These are phyloP conservation scores for Populus hybrid DNA, from an alignment of 441 rosid genomes.

Conservation along the genomic window DNA sequence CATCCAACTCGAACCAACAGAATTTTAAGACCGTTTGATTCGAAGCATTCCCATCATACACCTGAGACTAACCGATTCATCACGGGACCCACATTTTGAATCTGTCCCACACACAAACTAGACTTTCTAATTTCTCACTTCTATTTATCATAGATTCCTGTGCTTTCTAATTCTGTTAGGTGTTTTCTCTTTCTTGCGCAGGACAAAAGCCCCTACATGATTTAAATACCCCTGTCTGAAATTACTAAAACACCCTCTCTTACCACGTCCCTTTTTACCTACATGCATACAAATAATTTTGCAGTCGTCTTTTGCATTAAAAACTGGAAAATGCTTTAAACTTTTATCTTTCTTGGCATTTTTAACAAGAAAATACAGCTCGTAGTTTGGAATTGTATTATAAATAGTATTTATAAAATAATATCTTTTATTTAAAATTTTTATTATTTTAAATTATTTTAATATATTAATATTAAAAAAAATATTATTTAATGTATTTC, in stretches of 20 bases:
- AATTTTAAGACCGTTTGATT: background rate
- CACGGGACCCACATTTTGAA: background rate
- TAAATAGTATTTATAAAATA: too few relatives aligned
- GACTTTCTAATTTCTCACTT: background rate
- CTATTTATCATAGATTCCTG: constrained; percentile 21
- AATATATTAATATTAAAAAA: too few relatives aligned
- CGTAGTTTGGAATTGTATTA: too few relatives aligned
- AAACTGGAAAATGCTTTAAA: background rate
- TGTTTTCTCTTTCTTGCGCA: constrained; percentile 19
- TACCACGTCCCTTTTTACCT: too few relatives aligned
- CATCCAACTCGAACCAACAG: background rate
- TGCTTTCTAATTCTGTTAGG: constrained; percentile 11
- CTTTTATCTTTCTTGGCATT: too few relatives aligned
- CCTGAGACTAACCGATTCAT: background rate
- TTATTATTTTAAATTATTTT: too few relatives aligned
- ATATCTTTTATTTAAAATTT: too few relatives aligned
- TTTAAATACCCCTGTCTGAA: background rate
- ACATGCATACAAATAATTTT: background rate
- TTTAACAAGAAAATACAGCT: too few relatives aligned
- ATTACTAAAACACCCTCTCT: background rate
- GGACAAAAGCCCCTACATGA: constrained; percentile 7
- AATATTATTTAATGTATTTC: too few relatives aligned
- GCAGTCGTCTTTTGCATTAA: too few relatives aligned
- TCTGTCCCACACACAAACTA: background rate
- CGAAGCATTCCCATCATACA: background rate